phyloP scores from a whole-genome alignment of 768 basidiomycete species.

The Lactarius sanguifluus region DNA sequence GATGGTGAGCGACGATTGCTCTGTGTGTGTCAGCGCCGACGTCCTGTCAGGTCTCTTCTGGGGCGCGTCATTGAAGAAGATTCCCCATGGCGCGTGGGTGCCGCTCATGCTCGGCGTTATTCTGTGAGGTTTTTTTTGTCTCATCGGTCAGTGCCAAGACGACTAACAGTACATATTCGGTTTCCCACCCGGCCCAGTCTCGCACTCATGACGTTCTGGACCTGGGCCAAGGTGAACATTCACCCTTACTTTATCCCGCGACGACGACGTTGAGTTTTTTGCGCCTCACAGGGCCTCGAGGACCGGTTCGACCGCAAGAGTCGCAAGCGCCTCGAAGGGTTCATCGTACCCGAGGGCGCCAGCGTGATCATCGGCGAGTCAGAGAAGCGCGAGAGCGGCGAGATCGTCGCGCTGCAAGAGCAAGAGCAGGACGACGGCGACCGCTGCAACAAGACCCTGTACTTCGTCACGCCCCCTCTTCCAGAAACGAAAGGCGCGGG shows the following conservation, averaged over 20 bases:
- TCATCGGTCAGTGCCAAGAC: not conserved
- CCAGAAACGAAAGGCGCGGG: not conserved
- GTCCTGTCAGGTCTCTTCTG: slow-evolving; percentile 50
- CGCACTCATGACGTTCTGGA: slow-evolving; percentile 59
- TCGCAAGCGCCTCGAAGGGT: slow-evolving; percentile 52
- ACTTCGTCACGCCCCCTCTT: slow-evolving; percentile 17
- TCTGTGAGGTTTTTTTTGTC: slow-evolving; percentile 39
- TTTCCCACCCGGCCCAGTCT: slow-evolving; percentile 33
- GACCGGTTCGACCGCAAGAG: slow-evolving; percentile 59
- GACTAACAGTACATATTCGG: not conserved
- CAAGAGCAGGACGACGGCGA: not conserved
- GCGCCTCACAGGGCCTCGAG: slow-evolving; percentile 46
- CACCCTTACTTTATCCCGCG: not conserved
- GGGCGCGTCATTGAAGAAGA: slow-evolving; percentile 60
- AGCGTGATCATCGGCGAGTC: slow-evolving; percentile 19
- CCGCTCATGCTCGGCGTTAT: slow-evolving; percentile 56
- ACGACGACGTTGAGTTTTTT: not conserved
- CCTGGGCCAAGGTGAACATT: slow-evolving; percentile 53
- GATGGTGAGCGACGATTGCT: slow-evolving; percentile 43
- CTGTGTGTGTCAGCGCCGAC: not conserved
- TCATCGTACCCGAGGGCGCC: slow-evolving; percentile 44
- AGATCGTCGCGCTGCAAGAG: not conserved
- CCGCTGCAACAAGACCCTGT: slow-evolving; percentile 4
- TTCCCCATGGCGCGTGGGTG: slow-evolving; percentile 67
- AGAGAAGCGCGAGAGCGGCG: slow-evolving; percentile 2